Conservation (phyloP, 257 asterid genomes). For the Gentiana macrophylla region DNA sequence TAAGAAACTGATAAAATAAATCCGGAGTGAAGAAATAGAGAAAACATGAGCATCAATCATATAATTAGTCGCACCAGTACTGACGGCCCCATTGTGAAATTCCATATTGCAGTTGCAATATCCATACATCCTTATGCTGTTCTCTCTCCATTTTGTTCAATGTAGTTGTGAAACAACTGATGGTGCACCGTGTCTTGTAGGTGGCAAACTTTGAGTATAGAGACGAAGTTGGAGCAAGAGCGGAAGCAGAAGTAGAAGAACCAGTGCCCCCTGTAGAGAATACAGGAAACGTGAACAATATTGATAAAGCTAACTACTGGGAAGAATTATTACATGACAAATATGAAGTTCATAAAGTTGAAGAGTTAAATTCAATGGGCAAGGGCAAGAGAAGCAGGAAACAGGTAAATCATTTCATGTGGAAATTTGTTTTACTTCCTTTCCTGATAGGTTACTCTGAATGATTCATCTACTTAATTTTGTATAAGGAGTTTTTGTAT, state of each 20-base stretch:
- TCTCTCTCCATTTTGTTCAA: too few relatives aligned
- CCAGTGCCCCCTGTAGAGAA: slow-evolving; percentile 43
- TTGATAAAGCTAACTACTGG: slow-evolving; percentile 76
- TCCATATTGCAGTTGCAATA: too few relatives aligned
- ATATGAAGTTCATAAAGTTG: slow-evolving; percentile 76
- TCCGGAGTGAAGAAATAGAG: too few relatives aligned
- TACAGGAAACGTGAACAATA: slow-evolving; percentile 48
- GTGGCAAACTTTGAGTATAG: slow-evolving; percentile 94
- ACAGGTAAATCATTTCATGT: slow-evolving; percentile 38
- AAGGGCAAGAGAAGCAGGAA: slow-evolving; percentile 94
- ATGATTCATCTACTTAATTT: neutral
- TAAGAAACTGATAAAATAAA: too few relatives aligned
- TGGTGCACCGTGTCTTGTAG: slow-evolving; percentile 21
- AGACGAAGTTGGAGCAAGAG: slow-evolving; percentile 58
- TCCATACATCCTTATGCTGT: too few relatives aligned
- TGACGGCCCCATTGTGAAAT: too few relatives aligned
- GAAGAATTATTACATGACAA: slow-evolving; percentile 81
- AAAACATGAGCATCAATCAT: too few relatives aligned
- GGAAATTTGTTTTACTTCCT: neutral
- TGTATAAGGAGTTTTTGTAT: neutral
- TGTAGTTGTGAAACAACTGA: too few relatives aligned
- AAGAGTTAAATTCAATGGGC: slow-evolving; percentile 86
- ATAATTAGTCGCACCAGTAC: too few relatives aligned
- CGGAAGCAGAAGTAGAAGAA: slow-evolving; percentile 54
- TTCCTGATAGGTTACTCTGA: too few relatives aligned